Percentiles rank a stretch among this genome's conserved stretches.
These are phyloP conservation scores for Pseudopithomyces chartarum DNA, from an alignment of 2,329 filamentous ascomycete species.

Conservation along the genomic window DNA sequence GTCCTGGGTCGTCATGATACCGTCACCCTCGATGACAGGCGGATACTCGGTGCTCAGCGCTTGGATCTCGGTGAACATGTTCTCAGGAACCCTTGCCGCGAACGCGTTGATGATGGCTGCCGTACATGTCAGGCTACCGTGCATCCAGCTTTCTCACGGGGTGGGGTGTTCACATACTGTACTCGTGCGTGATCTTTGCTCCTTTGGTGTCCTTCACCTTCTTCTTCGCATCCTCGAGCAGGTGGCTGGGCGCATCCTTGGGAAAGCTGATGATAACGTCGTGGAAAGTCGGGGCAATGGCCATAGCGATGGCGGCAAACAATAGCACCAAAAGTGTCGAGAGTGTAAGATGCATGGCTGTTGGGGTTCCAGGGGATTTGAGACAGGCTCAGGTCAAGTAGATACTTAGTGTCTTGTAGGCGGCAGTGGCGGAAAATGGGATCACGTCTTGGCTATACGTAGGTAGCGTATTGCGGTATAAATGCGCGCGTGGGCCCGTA, in stretches of 20 bases:
- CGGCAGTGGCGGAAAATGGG: background rate
- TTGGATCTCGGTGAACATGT: slow-evolving; percentile 70
- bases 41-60: slow-evolving; percentile 65
- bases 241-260: slow-evolving; percentile 66
- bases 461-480: background rate
- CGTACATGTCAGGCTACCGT: background rate
- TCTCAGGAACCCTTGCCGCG: slow-evolving; percentile 72
- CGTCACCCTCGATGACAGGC: slow-evolving; percentile 77
- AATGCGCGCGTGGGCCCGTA: background rate
- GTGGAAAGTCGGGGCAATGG: slow-evolving; percentile 63
- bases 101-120: slow-evolving; percentile 67
- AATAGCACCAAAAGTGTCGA: slow-evolving; percentile 62
- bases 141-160: background rate
- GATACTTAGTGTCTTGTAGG: slow-evolving; percentile 4
- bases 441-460: background rate
- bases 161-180: slow-evolving; percentile 48
- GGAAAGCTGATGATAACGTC: slow-evolving; percentile 81
- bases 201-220: slow-evolving; percentile 69
- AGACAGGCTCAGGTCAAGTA: background rate
- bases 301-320: slow-evolving; percentile 65
- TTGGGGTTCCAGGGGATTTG: background rate
- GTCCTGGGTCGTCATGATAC: slow-evolving; percentile 59
- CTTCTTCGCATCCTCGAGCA: slow-evolving; percentile 74
- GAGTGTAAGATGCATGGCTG: slow-evolving; percentile 69
- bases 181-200: slow-evolving; percentile 74